Conservation (phyloP, 1,284 basidiomycete species). For the Phenoliferia sp. region DNA sequence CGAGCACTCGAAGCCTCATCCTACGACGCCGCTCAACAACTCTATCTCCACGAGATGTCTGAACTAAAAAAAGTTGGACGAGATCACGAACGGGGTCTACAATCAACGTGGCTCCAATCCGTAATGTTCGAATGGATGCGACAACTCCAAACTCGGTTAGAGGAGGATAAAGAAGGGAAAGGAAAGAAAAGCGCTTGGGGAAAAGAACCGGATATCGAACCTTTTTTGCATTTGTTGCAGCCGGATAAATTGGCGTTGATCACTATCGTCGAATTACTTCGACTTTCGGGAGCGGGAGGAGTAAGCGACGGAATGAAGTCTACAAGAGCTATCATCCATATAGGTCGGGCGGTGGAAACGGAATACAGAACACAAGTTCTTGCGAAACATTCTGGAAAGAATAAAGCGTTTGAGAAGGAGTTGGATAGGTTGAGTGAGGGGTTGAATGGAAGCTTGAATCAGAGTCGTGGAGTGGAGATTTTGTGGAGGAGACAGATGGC, state of each 20-base stretch:
- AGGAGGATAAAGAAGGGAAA: constrained; percentile 5
- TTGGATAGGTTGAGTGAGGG: constrained; percentile 21
- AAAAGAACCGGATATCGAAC: constrained; percentile 42
- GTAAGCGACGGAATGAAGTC: constrained; percentile 85
- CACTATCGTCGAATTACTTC: constrained; percentile 85
- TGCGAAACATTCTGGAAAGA: constrained; percentile 40
- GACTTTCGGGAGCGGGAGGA: constrained; percentile 63
- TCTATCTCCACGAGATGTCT: constrained; percentile 63
- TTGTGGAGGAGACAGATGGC: constrained; percentile 39
- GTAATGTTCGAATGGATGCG: constrained; percentile 88
- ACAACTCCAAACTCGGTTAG: constrained; percentile 55
- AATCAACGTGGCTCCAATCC: constrained; percentile 57
- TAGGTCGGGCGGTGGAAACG: constrained; percentile 80
- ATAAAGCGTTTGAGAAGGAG: constrained; percentile 30
- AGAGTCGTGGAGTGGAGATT: constrained; percentile 46
- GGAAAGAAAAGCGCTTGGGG: constrained; percentile 14
- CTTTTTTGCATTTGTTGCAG: constrained; percentile 71
- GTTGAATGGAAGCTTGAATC: constrained; percentile 4
- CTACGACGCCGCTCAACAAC: constrained; percentile 71
- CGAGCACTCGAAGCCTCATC: constrained; percentile 76
- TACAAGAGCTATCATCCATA: constrained; percentile 69
- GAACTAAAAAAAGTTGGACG: constrained; percentile 58
- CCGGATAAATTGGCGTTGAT: constrained; percentile 79
- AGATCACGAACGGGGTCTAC: constrained; percentile 49
- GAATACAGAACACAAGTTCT: constrained; percentile 83